These are phyloP conservation scores for Citrullus amarus DNA, from an alignment of 306 rosid genomes.

Conservation along the genomic window DNA sequence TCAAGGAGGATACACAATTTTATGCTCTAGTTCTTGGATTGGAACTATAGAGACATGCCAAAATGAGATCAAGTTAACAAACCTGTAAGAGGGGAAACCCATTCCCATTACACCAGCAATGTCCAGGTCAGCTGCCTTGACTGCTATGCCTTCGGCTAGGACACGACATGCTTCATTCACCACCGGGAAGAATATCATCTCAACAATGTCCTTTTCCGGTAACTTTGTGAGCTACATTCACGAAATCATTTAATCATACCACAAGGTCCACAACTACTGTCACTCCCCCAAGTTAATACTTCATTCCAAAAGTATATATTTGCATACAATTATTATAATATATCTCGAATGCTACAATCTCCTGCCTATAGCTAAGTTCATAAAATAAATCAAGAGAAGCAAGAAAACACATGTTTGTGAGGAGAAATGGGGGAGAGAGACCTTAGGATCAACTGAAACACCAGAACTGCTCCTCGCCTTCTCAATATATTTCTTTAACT, in stretches of 20 bases:
- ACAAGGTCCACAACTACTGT: background rate
- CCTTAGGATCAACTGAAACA: slow-evolving; percentile 68
- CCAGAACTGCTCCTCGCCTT: slow-evolving; percentile 63
- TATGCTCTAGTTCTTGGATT: background rate
- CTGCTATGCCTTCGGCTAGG: slow-evolving; percentile 84
- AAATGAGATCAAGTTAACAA: background rate
- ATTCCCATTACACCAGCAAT: slow-evolving; percentile 78
- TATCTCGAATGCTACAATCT: background rate
- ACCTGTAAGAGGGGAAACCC: slow-evolving; percentile 99
- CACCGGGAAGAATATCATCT: slow-evolving; percentile 90
- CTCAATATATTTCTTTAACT: slow-evolving; percentile 67
- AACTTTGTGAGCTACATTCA: slow-evolving; percentile 50
- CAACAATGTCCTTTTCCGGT: slow-evolving; percentile 67
- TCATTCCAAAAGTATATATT: background rate
- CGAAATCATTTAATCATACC: background rate
- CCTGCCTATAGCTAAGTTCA: background rate
- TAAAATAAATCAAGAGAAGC: background rate
- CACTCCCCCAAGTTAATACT: background rate
- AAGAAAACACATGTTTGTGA: background rate
- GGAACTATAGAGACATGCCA: background rate
- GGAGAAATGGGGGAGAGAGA: slow-evolving; percentile 9
- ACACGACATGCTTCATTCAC: slow-evolving; percentile 96
- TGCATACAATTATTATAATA: background rate
- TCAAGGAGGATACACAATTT: slow-evolving; percentile 2
- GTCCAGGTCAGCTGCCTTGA: slow-evolving; percentile 86